These are phyloP conservation scores for Luffa aegyptiaca DNA, from an alignment of 306 rosid species.

Conservation along the genomic window DNA sequence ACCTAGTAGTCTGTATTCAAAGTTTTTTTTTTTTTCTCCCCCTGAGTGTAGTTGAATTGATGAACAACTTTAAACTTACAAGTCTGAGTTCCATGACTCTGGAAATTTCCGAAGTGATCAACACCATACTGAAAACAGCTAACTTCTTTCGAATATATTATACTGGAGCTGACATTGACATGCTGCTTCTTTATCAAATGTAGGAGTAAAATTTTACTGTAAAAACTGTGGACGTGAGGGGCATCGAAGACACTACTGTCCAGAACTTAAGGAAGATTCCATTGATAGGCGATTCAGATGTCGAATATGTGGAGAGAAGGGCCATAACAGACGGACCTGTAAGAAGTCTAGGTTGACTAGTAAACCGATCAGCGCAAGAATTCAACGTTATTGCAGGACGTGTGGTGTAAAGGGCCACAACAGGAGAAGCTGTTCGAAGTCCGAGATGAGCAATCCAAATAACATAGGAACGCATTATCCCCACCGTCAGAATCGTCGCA, in stretches of 20 bases:
- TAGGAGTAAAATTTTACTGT: constrained; percentile 79
- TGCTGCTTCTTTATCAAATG: constrained; percentile 10
- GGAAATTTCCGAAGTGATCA: neutral
- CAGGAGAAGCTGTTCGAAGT: constrained; percentile 56
- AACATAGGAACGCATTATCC: constrained; percentile 20
- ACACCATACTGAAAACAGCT: neutral
- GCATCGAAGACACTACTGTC: constrained; percentile 81
- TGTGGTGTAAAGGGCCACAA: constrained; percentile 66
- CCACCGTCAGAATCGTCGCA: constrained; percentile 46
- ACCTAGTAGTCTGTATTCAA: neutral
- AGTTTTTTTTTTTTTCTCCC: neutral
- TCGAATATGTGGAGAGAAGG: constrained; percentile 55
- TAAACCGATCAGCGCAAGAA: constrained; percentile 16
- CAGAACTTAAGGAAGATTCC: constrained; percentile 49
- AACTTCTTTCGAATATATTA: neutral
- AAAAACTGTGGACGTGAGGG: constrained; percentile 86
- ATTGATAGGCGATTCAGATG: constrained; percentile 36
- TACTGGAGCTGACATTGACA: neutral
- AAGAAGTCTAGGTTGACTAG: constrained; percentile 24
- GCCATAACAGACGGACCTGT: constrained; percentile 85
- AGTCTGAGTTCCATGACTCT: neutral
- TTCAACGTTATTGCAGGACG: constrained; percentile 34
- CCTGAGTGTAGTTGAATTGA: neutral
- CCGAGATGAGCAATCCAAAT: constrained; percentile 18
- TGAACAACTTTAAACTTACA: neutral